A percentile compares a stretch with the other conserved stretches of the same genome.
phyloP scores from a whole-genome alignment of 805 yeast genomes.

The Wickerhamiella brachini region DNA sequence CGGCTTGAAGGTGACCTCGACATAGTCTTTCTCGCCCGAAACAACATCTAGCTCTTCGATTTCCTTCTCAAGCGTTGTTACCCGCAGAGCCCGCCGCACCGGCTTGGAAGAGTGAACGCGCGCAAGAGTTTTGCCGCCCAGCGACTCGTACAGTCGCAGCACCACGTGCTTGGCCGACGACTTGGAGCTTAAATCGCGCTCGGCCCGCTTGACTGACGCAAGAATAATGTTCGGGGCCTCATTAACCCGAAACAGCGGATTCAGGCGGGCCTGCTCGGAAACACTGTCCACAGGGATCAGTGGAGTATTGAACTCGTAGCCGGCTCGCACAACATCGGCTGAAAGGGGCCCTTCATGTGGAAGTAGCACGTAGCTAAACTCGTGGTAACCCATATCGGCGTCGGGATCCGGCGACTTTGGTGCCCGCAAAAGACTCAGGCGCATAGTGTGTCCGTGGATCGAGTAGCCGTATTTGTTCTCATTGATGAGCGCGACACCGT shows the following conservation, averaged over 20 bases:
- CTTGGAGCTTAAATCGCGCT: conserved; percentile 45
- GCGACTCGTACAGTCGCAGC: conserved; percentile 68
- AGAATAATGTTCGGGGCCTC: conserved; percentile 32
- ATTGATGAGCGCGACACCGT: conserved; percentile 78
- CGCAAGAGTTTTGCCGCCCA: conserved; percentile 66
- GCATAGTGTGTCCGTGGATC: conserved; percentile 83
- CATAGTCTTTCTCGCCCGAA: conserved; percentile 10
- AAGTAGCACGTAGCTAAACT: conserved; percentile 65
- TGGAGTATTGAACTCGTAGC: conserved; percentile 65
- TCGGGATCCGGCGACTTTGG: conserved; percentile 90
- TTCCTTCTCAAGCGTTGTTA: conserved; percentile 30
- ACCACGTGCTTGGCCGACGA: conserved; percentile 39
- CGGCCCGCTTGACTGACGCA: conserved; percentile 75
- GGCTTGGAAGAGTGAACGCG: conserved; percentile 34
- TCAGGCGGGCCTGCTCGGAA: no score
- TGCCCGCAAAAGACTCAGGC: conserved; percentile 73
- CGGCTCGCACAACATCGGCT: conserved; percentile 53
- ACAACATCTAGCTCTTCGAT: conserved; percentile 21
- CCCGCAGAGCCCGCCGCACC: conserved; percentile 40
- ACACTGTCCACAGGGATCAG: conserved; percentile 10
- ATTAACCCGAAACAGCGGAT: background rate
- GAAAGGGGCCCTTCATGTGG: conserved; percentile 68
- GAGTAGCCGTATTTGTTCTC: conserved; percentile 85
- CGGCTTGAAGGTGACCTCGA: conserved; percentile 39
- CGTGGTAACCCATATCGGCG: conserved; percentile 88